phyloP scores from a whole-genome alignment of 345 rosid genomes.

The Citrus australasica region DNA sequence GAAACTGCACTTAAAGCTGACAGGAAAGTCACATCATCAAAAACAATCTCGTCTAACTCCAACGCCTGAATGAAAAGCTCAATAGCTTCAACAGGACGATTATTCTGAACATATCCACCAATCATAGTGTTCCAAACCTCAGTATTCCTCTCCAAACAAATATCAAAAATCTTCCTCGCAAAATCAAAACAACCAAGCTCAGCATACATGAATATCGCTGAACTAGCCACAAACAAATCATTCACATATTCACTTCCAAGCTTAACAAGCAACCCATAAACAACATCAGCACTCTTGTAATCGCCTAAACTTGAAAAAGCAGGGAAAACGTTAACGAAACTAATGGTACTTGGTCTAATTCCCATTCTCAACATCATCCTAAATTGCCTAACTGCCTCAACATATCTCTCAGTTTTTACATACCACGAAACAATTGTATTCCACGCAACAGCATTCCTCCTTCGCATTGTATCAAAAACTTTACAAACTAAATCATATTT shows the following conservation, averaged over 20 bases:
- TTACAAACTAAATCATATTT: conserved; percentile 53
- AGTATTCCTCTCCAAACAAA: conserved; percentile 51
- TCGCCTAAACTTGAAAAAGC: conserved; percentile 52
- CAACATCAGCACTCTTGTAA: conserved; percentile 41
- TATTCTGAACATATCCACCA: conserved; percentile 59
- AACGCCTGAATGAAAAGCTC: conserved; percentile 59
- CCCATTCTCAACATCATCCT: conserved; percentile 63
- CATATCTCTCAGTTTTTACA: conserved; percentile 57
- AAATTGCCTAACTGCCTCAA: conserved; percentile 53
- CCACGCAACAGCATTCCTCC: conserved; percentile 77
- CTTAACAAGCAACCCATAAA: conserved; percentile 67
- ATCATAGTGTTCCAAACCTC: conserved; percentile 93
- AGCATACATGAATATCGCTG: conserved; percentile 60
- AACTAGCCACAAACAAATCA: conserved; percentile 73
- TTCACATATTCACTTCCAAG: conserved; percentile 53
- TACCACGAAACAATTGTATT: conserved; percentile 82
- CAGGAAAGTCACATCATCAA: conserved; percentile 68
- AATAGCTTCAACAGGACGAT: conserved; percentile 40
- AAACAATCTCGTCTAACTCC: conserved; percentile 39
- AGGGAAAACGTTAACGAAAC: conserved; percentile 78
- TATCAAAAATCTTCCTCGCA: conserved; percentile 61
- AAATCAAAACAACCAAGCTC: conserved; percentile 63
- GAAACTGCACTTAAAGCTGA: conserved; percentile 64
- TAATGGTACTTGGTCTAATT: conserved; percentile 62
- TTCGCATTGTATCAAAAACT: conserved; percentile 61